phyloP scores from a whole-genome alignment of 192 early-diverging fungal species.

The Hyaloraphidium curvatum region DNA sequence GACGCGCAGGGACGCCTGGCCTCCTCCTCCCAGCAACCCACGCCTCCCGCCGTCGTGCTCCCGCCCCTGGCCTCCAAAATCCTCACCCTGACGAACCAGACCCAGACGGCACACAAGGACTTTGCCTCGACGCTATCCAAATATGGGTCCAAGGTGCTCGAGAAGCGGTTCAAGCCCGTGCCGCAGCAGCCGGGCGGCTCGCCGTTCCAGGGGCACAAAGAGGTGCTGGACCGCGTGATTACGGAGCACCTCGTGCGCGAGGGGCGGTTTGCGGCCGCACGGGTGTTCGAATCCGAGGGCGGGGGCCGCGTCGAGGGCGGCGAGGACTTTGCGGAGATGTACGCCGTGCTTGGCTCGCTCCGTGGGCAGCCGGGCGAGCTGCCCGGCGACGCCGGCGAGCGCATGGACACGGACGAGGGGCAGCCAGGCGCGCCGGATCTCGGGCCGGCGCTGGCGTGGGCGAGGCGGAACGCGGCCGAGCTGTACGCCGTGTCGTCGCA shows the following conservation, averaged over 20 bases:
- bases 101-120: slow-evolving; percentile 37
- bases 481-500: slow-evolving; percentile 32
- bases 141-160: slow-evolving; percentile 54
- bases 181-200: slow-evolving; percentile 36
- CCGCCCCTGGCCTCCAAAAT: neutral
- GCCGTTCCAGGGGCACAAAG: slow-evolving; percentile 44
- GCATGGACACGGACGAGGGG: too few relatives aligned
- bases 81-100: neutral
- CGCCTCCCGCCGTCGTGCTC: neutral
- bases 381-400: neutral
- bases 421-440: too few relatives aligned
- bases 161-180: slow-evolving; percentile 55
- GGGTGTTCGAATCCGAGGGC: slow-evolving; percentile 32
- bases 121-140: slow-evolving; percentile 36
- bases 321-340: slow-evolving; percentile 61
- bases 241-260: slow-evolving; percentile 55
- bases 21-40: neutral
- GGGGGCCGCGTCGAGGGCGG: slow-evolving; percentile 8
- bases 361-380: slow-evolving; percentile 2
- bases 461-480: slow-evolving; percentile 26
- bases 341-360: slow-evolving; percentile 43
- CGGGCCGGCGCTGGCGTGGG: slow-evolving; percentile 57
- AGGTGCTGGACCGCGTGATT: slow-evolving; percentile 38
- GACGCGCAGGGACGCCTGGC: neutral
- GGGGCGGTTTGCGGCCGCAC: slow-evolving; percentile 66